These are phyloP conservation scores for Solanum hybrid DNA, from an alignment of 305 asterid genomes.

Conservation along the genomic window DNA sequence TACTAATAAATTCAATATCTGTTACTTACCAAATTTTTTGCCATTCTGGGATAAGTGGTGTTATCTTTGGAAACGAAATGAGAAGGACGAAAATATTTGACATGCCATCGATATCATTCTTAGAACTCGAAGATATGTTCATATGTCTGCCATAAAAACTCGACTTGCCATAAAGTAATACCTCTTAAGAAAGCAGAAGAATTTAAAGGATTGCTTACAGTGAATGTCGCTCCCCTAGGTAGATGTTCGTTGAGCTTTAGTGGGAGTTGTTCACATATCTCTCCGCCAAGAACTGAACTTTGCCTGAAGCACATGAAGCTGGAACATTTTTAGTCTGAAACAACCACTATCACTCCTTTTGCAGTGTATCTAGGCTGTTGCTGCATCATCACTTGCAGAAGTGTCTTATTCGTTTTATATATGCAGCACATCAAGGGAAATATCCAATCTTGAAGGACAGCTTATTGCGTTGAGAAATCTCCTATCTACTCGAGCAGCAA, in stretches of 20 bases:
- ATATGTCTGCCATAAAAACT: not conserved
- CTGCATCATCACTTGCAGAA: constrained; percentile 11
- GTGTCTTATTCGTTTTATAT: constrained; percentile 5
- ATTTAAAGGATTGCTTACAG: not conserved
- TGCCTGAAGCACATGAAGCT: not conserved
- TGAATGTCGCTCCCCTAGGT: not conserved
- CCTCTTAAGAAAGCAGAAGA: not conserved
- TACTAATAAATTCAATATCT: not conserved
- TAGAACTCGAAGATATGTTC: not conserved
- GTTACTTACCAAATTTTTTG: not conserved
- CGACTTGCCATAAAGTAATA: not conserved
- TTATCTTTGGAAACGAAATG: not conserved
- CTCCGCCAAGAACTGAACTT: not conserved
- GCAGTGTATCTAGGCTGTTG: constrained; percentile 8
- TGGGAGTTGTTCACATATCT: not conserved
- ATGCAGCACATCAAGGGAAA: constrained; percentile 82
- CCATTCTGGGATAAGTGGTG: not conserved
- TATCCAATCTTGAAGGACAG: constrained; percentile 91
- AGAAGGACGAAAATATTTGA: not conserved
- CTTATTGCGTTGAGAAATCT: constrained; percentile 71
- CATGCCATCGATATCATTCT: not conserved
- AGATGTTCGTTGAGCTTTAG: not conserved
- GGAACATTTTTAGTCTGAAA: not conserved
- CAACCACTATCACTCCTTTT: constrained; percentile 3
- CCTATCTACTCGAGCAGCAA: constrained; percentile 56